A percentile compares a stretch with the other conserved stretches of the same genome.
Conservation (phyloP, 495 filamentous ascomycete genomes). For the Polyplosphaeria fusca region DNA sequence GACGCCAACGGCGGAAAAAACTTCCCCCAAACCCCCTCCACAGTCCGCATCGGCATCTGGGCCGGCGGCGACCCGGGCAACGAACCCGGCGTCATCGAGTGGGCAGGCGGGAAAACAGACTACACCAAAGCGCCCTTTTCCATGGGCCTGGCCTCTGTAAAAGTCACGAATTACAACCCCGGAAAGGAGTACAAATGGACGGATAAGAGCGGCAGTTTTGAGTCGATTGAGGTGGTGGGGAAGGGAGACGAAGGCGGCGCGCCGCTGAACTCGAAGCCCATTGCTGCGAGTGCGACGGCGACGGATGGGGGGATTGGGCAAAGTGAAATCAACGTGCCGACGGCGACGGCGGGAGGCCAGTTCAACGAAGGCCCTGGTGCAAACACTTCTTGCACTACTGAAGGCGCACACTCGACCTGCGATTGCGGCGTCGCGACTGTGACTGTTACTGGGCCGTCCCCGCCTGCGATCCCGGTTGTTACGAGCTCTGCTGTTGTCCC, state of each 20-base stretch:
- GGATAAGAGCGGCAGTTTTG: constrained; percentile 56
- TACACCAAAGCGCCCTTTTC: constrained; percentile 67
- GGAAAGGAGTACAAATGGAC: constrained; percentile 67
- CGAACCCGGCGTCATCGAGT: constrained; percentile 53
- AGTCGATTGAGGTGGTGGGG: constrained; percentile 39
- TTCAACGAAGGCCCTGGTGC: neutral
- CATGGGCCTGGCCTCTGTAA: constrained; percentile 69
- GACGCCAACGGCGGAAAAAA: constrained; percentile 52
- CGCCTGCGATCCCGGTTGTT: neutral
- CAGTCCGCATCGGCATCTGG: constrained; percentile 80
- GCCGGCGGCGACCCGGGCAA: constrained; percentile 68
- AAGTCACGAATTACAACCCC: constrained; percentile 63
- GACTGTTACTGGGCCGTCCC: constrained; percentile 13
- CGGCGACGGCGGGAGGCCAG: neutral
- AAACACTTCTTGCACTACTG: neutral
- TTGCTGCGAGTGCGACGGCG: neutral
- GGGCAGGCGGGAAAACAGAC: constrained; percentile 77
- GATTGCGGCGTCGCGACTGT: constrained; percentile 16
- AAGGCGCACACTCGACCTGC: constrained; percentile 10
- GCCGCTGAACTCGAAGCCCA: constrained; percentile 5
- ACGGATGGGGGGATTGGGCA: constrained; percentile 12
- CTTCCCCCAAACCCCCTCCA: constrained; percentile 87
- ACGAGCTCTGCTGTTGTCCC: neutral
- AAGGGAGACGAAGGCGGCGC: constrained; percentile 16
- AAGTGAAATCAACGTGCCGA: constrained; percentile 7